phyloP scores from a whole-genome alignment of 2,329 filamentous ascomycete species.

The Claviceps sp. region DNA sequence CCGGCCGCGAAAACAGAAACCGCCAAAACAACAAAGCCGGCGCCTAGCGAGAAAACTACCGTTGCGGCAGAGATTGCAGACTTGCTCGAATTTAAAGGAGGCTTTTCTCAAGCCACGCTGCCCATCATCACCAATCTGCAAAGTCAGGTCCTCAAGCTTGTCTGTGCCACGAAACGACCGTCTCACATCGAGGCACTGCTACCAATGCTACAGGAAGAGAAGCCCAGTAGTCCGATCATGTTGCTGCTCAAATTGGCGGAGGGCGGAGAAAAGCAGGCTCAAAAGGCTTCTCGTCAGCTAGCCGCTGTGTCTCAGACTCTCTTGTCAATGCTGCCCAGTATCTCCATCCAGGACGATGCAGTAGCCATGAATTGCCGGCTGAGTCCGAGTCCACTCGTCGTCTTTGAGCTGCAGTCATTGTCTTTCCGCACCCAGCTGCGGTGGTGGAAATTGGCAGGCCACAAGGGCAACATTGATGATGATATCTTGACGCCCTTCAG shows the following conservation, averaged over 20 bases:
- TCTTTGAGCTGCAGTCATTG: slow-evolving; percentile 50
- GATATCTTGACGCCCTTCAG: slow-evolving; percentile 54
- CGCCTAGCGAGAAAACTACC: slow-evolving; percentile 17
- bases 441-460: slow-evolving; percentile 52
- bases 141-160: slow-evolving; percentile 48
- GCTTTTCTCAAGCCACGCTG: slow-evolving; percentile 30
- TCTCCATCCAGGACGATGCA: slow-evolving; percentile 50
- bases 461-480: slow-evolving; percentile 45
- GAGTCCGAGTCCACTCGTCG: slow-evolving; percentile 40
- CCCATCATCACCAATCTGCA: slow-evolving; percentile 50
- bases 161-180: slow-evolving; percentile 47
- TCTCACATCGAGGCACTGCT: slow-evolving; percentile 43
- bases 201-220: slow-evolving; percentile 38
- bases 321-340: slow-evolving; percentile 51
- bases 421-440: slow-evolving; percentile 47
- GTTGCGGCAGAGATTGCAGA: slow-evolving; percentile 33
- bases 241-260: slow-evolving; percentile 38
- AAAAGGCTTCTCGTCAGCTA: slow-evolving; percentile 51
- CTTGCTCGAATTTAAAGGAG: slow-evolving; percentile 47
- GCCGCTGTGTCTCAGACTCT: slow-evolving; percentile 53
- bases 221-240: slow-evolving; percentile 42
- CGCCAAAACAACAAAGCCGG: slow-evolving; percentile 20
- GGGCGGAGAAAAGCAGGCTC: slow-evolving; percentile 28
- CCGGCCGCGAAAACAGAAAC: slow-evolving; percentile 12
- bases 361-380: slow-evolving; percentile 38